phyloP scores from a whole-genome alignment of 78 protist genomes.

The Dictyostelium citrinum region DNA sequence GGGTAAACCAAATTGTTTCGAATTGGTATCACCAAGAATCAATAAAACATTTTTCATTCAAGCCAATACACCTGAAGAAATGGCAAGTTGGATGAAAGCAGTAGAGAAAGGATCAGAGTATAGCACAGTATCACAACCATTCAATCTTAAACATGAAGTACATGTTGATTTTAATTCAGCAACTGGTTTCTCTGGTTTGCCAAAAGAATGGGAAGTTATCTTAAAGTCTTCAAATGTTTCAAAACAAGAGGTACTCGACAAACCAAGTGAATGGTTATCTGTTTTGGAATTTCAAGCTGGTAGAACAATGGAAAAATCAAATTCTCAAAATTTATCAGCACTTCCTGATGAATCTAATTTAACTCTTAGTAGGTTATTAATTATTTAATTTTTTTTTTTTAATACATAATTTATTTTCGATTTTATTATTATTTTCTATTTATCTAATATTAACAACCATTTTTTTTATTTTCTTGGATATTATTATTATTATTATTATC shows the following conservation, averaged over 20 bases:
- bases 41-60: slow-evolving; percentile 83
- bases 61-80: slow-evolving; percentile 11
- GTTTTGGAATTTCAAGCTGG: slow-evolving; percentile 79
- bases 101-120: slow-evolving; percentile 80
- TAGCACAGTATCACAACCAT: slow-evolving; percentile 64
- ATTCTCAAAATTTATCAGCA: background rate
- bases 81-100: slow-evolving; percentile 72
- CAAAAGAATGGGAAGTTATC: slow-evolving; percentile 84
- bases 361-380: slow-evolving; percentile 3
- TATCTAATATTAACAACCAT: background rate
- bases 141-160: slow-evolving; percentile 73
- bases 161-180: slow-evolving; percentile 83
- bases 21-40: slow-evolving; percentile 72
- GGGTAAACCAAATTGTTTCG: slow-evolving; percentile 73
- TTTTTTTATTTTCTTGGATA: too few relatives aligned
- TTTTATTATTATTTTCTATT: too few relatives aligned
- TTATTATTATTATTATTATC: too few relatives aligned
- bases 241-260: slow-evolving; percentile 72
- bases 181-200: slow-evolving; percentile 85
- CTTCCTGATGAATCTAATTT: slow-evolving; percentile 76
- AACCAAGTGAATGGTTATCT: slow-evolving; percentile 72
- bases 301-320: slow-evolving; percentile 9
- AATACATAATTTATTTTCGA: too few relatives aligned
- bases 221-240: slow-evolving; percentile 62
- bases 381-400: too few relatives aligned